Evolutionary conservation across 768 basidiomycete genomes (phyloP), one percentile per base, ranked within the genome.

Genomic region (Agrocybe pediades): DNA sequence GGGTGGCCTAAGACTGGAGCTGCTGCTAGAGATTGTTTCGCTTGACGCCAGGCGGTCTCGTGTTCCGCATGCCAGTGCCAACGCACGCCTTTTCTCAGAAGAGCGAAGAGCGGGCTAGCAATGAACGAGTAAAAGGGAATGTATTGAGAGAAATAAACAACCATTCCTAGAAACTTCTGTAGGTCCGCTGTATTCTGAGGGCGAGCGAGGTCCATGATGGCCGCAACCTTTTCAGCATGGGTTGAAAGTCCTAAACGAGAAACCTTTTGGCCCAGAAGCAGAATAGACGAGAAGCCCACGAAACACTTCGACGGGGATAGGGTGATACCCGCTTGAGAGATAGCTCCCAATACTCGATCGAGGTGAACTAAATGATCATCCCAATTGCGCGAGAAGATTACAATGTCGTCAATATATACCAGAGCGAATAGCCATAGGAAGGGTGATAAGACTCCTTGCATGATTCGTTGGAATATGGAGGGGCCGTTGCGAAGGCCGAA

Each of bases 131-230:
- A 51, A 23, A 29, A 51, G 2, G 50, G 50, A 23, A 51, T 51
- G 21, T 51, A 51, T 11, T 11, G 17, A 4, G 50, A 15, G n/a
- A 51, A 51, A 19, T 50, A 50, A n/a, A 73, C 69, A 2, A 68
- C 66, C 69, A 70, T 72, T 1, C 73, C 73, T 1, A 73, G 54
- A 50, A 70, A 73, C 3, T 51, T 63, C 46, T 69, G 68, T 15
- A 73, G 45, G 9, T 68, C 60, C 4, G 16, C 20, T n/a, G n/a
- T n/a, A n/a, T n/a, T n/a, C n/a, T n/a, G n/a, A n/a, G n/a, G n/a
- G n/a, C n/a, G n/a, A n/a, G n/a, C n/a, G n/a, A n/a, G n/a, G n/a
- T n/a, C n/a, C n/a, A n/a, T n/a, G n/a, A n/a, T n/a, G n/a, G n/a
- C n/a, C n/a, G n/a, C n/a, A n/a, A n/a, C n/a, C n/a, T n/a, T n/a